Percentiles rank a stretch among this genome's conserved stretches.
phyloP scores from a whole-genome alignment of 768 basidiomycete species.

The Sporobolomyces phaffii region DNA sequence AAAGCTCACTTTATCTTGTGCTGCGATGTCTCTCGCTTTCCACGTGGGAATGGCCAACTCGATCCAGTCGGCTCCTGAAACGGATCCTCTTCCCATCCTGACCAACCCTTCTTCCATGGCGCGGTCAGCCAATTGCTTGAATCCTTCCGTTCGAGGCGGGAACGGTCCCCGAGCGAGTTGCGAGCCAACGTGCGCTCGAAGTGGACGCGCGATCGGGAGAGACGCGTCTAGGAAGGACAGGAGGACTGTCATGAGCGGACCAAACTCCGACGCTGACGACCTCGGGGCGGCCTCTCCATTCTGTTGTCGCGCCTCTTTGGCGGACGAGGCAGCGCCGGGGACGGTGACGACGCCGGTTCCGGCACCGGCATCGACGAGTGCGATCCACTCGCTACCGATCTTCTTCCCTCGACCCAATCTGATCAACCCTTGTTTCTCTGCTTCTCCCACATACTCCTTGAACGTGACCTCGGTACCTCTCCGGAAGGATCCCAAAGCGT shows the following conservation, averaged over 20 bases:
- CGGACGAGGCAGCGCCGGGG: no score
- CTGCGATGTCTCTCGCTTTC: background rate
- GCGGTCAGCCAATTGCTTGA: background rate
- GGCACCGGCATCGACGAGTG: no score
- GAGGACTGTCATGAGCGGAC: background rate
- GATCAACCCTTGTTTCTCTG: constrained; percentile 4
- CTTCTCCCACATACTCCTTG: background rate
- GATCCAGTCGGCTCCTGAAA: constrained; percentile 1
- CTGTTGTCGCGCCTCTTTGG: no score
- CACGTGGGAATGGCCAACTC: background rate
- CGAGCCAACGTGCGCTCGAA: background rate
- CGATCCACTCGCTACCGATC: background rate
- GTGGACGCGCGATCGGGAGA: background rate
- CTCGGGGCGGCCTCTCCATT: no score
- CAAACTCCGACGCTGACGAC: background rate
- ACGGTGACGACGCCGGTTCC: no score
- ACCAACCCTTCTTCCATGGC: background rate
- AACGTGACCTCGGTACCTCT: background rate
- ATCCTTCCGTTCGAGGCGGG: background rate
- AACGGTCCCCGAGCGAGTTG: background rate
- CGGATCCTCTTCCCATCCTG: background rate
- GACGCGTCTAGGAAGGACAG: background rate
- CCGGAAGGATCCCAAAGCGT: background rate
- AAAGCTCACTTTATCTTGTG: background rate
- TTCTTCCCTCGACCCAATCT: background rate